A percentile compares a stretch with the other conserved stretches of the same genome.
Evolutionary conservation across 345 rosid species (phyloP).

Genomic region (Bruguiera parviflora): DNA sequence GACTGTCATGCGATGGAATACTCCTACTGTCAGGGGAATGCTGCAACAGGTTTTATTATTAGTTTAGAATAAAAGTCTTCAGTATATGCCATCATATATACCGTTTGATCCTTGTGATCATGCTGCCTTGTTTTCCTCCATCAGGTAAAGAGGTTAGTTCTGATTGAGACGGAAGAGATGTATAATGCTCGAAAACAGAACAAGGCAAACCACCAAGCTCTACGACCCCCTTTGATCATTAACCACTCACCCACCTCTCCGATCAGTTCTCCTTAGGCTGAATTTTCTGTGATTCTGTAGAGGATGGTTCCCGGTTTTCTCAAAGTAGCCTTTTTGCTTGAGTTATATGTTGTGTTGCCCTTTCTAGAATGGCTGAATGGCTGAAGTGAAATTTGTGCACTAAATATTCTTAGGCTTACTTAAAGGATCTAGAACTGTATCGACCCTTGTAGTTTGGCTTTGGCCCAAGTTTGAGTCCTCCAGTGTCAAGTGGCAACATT

Average conservation of each 20-base stretch:
- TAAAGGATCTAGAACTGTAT: background rate
- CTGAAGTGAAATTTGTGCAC: background rate
- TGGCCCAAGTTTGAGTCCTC: background rate
- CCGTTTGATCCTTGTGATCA: background rate
- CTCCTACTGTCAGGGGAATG: constrained; percentile 71
- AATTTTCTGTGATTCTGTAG: constrained; percentile 2
- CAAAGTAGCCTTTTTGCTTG: background rate
- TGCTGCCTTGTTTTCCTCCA: constrained; percentile 1
- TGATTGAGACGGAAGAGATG: constrained; percentile 79
- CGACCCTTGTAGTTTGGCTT: background rate
- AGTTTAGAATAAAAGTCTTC: background rate
- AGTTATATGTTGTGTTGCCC: background rate
- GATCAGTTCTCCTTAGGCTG: constrained; percentile 32
- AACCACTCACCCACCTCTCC: constrained; percentile 44
- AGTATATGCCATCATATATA: background rate
- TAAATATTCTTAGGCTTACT: background rate
- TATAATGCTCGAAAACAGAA: constrained; percentile 66
- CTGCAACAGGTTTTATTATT: constrained; percentile 51
- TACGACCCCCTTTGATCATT: constrained; percentile 55
- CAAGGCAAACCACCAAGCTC: constrained; percentile 47
- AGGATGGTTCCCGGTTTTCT: constrained; percentile 15
- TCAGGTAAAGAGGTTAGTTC: constrained; percentile 74
- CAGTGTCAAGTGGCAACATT: background rate
- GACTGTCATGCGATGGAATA: constrained; percentile 61
- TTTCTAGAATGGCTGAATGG: background rate